Evolutionary conservation across 768 basidiomycete genomes (phyloP), one percentile per base, ranked within the genome.

Genomic region (Suillus spraguei): DNA sequence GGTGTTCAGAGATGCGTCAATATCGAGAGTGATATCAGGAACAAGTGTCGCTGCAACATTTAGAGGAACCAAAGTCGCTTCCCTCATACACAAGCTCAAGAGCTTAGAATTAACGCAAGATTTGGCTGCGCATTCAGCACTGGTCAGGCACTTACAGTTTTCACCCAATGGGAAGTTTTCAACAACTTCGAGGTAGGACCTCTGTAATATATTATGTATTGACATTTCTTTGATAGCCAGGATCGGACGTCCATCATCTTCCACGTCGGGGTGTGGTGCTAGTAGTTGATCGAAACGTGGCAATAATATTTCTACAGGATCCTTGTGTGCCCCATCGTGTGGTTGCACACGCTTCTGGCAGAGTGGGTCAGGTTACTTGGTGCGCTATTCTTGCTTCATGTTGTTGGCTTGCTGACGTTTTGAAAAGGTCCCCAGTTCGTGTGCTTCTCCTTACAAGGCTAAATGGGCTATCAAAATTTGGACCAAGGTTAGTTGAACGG

Each of bases 341-440:
- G 16, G 80, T 92, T 22, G 86, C 86, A 0, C 89, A 91, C 69
- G 78, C 87, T 5, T 82, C 84, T 65, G 88, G 87, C n/a, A 90
- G 91, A 72, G 86, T 90, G 38, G 84, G 86, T 39, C 90, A 91
- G 73, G 90, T 91, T 38, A 89, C 88, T 36, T 92, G 90, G 89
- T 87, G 63, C 60, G 76, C 38, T 36, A 24, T 56, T 46, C 41
- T 50, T 44, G 11, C 28, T 41, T 16, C 17, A 17, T 32, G 16
- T 42, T 55, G 35, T 53, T 47, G 56, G 56, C 55, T 22, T 52
- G 28, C 36, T 62, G 38, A 63, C 63, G 28, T 59, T 32, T n/a
- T 38, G 13, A 46, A n/a, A 62, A 87, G 87, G 88, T 89, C 89
- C 20, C 89, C 89, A 0, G 82, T 79, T 39, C 88, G 90, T 17